Evolutionary conservation across 1,284 basidiomycete genomes (phyloP).

Genomic region (Gomphus sp.): DNA sequence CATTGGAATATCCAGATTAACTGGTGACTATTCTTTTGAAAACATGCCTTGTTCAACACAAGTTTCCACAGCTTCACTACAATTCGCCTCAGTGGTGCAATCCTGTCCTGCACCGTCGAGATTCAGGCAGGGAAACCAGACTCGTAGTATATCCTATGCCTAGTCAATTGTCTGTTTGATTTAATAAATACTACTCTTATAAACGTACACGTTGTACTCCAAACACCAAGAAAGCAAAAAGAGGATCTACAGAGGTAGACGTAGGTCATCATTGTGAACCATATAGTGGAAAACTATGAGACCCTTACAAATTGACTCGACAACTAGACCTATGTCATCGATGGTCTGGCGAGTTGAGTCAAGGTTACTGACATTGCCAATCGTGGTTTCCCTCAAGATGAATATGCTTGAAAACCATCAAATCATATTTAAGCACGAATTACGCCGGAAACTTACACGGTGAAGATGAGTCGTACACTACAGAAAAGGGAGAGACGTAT

Average conservation of each 20-base stretch:
- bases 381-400: no score
- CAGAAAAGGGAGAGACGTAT: not conserved
- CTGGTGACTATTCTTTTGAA: no score
- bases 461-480: not conserved
- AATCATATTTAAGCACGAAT: not conserved
- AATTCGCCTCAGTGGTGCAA: not conserved
- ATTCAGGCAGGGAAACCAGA: no score
- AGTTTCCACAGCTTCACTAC: no score
- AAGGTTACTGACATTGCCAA: not conserved
- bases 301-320: not conserved
- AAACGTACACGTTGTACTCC: not conserved
- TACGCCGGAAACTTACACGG: not conserved
- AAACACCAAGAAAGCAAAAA: not conserved
- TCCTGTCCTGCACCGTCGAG: not conserved
- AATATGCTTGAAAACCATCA: no score
- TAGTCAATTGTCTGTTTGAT: not conserved
- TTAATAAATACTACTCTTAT: not conserved
- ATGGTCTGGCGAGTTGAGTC: not conserved
- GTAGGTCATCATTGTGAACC: not conserved
- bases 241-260: not conserved
- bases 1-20: no score
- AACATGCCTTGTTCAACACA: no score
- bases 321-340: not conserved
- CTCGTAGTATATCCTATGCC: not conserved
- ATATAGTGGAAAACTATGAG: not conserved